A percentile compares a stretch with the other conserved stretches of the same genome.
Conservation (phyloP, 1,284 basidiomycete species). For the Takashimella tepidaria region DNA sequence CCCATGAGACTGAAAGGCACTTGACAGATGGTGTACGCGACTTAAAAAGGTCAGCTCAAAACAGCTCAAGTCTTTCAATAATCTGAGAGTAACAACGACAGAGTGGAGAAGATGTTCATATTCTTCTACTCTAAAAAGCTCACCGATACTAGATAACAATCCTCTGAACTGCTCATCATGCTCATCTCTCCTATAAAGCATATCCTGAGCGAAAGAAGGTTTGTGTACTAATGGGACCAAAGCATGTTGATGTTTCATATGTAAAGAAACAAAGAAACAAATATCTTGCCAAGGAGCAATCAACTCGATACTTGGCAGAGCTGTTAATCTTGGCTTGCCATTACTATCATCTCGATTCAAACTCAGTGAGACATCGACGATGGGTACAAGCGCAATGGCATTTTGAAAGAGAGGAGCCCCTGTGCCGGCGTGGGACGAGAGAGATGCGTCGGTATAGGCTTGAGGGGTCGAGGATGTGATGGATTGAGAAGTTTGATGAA, state of each 20-base stretch:
- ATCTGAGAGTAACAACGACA: background rate
- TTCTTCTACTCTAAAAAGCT: no score
- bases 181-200: constrained; percentile 22
- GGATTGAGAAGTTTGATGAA: background rate
- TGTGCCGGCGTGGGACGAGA: background rate
- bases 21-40: constrained; percentile 21
- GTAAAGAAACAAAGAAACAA: constrained; percentile 27
- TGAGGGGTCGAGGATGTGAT: background rate
- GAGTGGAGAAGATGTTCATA: no score
- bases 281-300: constrained; percentile 25
- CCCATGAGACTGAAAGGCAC: constrained; percentile 8
- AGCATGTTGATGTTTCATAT: constrained; percentile 27
- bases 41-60: constrained; percentile 9
- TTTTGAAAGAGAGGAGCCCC: background rate
- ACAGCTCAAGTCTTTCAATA: background rate
- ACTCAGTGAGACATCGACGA: background rate
- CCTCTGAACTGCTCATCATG: constrained; percentile 26
- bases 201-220: constrained; percentile 28
- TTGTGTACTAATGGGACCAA: constrained; percentile 31
- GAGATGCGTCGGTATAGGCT: background rate
- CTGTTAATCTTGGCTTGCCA: constrained; percentile 2
- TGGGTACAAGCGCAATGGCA: background rate
- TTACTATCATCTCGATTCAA: background rate
- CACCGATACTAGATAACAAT: constrained; percentile 25
- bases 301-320: constrained; percentile 12